Conservation (phyloP, 495 filamentous ascomycete species). For the Xylaria sp. region DNA sequence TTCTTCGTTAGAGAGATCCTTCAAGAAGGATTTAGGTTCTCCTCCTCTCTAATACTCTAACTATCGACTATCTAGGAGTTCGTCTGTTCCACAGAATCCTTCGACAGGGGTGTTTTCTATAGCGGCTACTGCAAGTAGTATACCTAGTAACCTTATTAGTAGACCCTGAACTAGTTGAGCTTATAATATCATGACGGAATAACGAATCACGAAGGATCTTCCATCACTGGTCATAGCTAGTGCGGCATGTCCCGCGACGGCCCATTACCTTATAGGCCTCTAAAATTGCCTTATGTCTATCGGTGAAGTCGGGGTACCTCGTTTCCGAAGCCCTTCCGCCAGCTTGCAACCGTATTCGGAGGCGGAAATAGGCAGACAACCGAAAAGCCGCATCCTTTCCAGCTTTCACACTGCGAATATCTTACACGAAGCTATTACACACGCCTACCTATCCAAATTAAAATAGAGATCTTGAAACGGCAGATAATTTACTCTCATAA, state of each 20-base stretch:
- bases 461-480: not conserved
- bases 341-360: not conserved
- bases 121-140: not conserved
- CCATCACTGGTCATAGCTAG: not conserved
- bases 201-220: not conserved
- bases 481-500: not conserved
- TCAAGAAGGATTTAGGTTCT: not conserved
- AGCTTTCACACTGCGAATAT: not conserved
- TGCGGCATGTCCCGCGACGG: not conserved
- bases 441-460: not conserved
- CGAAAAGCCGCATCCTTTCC: not conserved
- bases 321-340: not conserved
- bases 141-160: not conserved
- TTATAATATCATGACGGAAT: not conserved
- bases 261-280: no score
- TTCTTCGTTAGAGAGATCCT: not conserved
- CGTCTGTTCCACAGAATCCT: slow-evolving; percentile 3
- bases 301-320: not conserved
- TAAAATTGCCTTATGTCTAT: not conserved
- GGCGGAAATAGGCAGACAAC: not conserved
- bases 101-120: slow-evolving; percentile 3
- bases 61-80: not conserved
- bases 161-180: not conserved
- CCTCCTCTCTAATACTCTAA: not conserved
- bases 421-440: not conserved